Evolutionary conservation across 208 protist genomes (phyloP).

Genomic region (Phytomonas sp.): DNA sequence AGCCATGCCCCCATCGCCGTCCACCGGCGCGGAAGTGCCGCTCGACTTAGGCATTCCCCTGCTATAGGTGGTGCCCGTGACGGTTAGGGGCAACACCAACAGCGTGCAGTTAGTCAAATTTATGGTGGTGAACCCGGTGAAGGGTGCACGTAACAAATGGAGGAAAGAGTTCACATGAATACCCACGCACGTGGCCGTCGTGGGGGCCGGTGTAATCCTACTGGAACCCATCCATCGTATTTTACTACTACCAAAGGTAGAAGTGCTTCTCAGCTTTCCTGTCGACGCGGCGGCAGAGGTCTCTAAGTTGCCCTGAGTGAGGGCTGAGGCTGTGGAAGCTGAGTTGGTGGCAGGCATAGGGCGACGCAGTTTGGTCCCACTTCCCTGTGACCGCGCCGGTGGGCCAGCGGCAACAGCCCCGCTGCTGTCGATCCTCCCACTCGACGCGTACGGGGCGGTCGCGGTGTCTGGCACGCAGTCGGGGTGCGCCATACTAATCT

Average conservation of each 20-base stretch:
- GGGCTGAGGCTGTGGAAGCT: background rate
- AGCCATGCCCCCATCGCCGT: background rate
- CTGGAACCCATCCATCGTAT: background rate
- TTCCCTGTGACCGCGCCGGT: background rate
- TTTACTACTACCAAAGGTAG: conserved; percentile 4
- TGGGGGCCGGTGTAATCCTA: conserved; percentile 6
- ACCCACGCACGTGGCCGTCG: conserved; percentile 44
- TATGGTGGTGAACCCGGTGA: conserved; percentile 57
- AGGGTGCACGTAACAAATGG: conserved; percentile 50
- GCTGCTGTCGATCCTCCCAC: background rate
- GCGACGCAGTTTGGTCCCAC: conserved; percentile 3
- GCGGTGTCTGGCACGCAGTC: background rate
- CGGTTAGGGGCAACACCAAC: background rate
- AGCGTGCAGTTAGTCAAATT: conserved; percentile 65
- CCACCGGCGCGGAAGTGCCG: background rate
- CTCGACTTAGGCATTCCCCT: background rate
- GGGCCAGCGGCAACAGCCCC: background rate
- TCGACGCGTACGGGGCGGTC: background rate
- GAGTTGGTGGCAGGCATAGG: background rate
- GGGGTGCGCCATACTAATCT: background rate
- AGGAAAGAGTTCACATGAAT: conserved; percentile 46
- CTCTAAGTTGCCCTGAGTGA: background rate
- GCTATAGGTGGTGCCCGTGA: background rate
- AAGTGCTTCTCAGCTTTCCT: background rate
- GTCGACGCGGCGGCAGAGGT: background rate